Conservation (phyloP, 2,329 filamentous ascomycete genomes). For the Xenosphaeropsis pyriputrescens region DNA sequence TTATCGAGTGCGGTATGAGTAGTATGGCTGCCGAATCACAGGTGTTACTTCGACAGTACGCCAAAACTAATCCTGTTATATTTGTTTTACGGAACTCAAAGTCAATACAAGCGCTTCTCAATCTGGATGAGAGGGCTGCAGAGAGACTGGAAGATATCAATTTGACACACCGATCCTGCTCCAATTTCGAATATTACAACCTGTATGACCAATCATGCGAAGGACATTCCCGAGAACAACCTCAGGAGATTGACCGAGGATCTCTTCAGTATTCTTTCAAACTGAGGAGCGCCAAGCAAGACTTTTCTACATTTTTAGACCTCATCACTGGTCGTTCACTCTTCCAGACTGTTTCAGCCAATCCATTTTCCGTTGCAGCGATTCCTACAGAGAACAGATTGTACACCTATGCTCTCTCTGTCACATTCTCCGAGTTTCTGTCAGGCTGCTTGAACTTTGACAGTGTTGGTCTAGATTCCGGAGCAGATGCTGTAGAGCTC, state of each 20-base stretch:
- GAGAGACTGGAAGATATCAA: conserved; percentile 27
- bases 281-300: conserved; percentile 37
- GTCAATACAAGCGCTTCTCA: conserved; percentile 38
- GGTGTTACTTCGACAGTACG: conserved; percentile 45
- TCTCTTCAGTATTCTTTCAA: conserved; percentile 30
- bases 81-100: conserved; percentile 51
- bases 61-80: conserved; percentile 52
- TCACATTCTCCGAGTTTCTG: conserved; percentile 42
- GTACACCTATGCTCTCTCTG: conserved; percentile 53
- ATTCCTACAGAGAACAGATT: conserved; percentile 41
- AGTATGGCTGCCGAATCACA: conserved; percentile 23
- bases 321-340: conserved; percentile 37
- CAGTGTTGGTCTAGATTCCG: conserved; percentile 37
- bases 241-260: conserved; percentile 21
- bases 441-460: conserved; percentile 25
- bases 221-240: conserved; percentile 20
- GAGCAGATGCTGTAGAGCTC: conserved; percentile 43
- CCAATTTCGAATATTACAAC: conserved; percentile 55
- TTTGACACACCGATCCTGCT: conserved; percentile 27
- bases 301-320: conserved; percentile 43
- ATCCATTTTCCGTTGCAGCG: conserved; percentile 43
- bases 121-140: conserved; percentile 25
- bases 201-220: conserved; percentile 25
- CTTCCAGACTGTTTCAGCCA: conserved; percentile 36
- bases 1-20: conserved; percentile 59